A percentile compares a stretch with the other conserved stretches of the same genome.
Conservation (phyloP, 352 stramenopile species). For the Phytophthora sansomeana region DNA sequence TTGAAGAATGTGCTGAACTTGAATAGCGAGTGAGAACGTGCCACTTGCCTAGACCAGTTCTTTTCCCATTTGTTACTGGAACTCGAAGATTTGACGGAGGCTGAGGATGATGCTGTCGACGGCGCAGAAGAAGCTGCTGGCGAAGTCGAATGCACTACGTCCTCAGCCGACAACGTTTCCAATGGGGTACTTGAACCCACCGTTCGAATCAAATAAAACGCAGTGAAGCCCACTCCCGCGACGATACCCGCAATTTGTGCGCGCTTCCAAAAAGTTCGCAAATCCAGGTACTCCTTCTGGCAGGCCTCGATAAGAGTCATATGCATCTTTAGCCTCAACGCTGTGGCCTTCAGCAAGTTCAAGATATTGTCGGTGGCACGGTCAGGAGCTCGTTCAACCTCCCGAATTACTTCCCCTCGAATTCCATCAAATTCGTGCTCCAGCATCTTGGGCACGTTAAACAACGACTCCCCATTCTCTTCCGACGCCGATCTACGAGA, state of each 20-base stretch:
- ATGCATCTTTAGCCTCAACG: slow-evolving; percentile 86
- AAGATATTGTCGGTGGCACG: slow-evolving; percentile 86
- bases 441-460: slow-evolving; percentile 75
- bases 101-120: slow-evolving; percentile 3
- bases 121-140: slow-evolving; percentile 15
- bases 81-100: slow-evolving; percentile 12
- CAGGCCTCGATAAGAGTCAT: slow-evolving; percentile 79
- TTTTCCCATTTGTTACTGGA: slow-evolving; percentile 62
- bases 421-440: slow-evolving; percentile 90
- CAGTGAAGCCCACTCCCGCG: slow-evolving; percentile 63
- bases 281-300: slow-evolving; percentile 79
- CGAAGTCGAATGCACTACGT: slow-evolving; percentile 19
- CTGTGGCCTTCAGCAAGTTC: slow-evolving; percentile 84
- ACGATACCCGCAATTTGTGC: slow-evolving; percentile 72
- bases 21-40: slow-evolving; percentile 72
- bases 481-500: slow-evolving; percentile 19
- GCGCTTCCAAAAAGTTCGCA: slow-evolving; percentile 78
- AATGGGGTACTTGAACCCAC: slow-evolving; percentile 43
- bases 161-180: slow-evolving; percentile 42
- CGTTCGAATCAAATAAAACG: slow-evolving; percentile 84
- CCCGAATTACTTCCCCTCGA: slow-evolving; percentile 83
- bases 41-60: slow-evolving; percentile 84
- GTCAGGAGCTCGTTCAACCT: slow-evolving; percentile 83
- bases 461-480: slow-evolving; percentile 22
- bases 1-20: slow-evolving; percentile 77